phyloP scores from a whole-genome alignment of 2,329 filamentous ascomycete genomes.

The Neoarthrinium moseri region DNA sequence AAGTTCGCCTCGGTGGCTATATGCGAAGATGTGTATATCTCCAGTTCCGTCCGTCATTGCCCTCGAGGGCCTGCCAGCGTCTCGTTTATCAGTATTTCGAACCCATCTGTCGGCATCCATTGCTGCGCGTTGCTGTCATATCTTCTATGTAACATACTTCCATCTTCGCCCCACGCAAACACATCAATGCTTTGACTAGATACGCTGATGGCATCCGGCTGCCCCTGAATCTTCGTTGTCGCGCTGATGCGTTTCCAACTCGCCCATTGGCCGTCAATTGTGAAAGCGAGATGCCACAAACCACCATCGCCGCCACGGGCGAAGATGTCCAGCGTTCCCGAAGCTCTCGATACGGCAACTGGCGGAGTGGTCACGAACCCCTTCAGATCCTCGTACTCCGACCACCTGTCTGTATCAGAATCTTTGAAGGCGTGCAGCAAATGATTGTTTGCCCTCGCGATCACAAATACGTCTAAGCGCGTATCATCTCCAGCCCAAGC shows the following conservation, averaged over 20 bases:
- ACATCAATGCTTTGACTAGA: conserved; percentile 1
- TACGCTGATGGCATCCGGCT: conserved; percentile 5
- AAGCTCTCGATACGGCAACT: neutral
- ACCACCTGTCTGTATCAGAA: neutral
- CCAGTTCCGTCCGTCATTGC: conserved; percentile 5
- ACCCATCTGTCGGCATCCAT: neutral
- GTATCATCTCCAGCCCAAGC: conserved; percentile 2
- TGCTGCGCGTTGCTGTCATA: neutral
- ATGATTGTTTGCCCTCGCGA: conserved; percentile 3
- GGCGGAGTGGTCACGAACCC: conserved; percentile 9
- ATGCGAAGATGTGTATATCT: conserved; percentile 6
- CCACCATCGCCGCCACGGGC: conserved; percentile 3
- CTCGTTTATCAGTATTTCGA: neutral
- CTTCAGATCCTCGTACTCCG: conserved; percentile 2
- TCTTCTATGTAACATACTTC: conserved; percentile 4
- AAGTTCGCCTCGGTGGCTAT: neutral
- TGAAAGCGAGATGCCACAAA: too few relatives aligned
- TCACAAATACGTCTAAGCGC: conserved; percentile 3
- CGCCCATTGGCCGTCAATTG: neutral
- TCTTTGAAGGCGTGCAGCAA: conserved; percentile 1
- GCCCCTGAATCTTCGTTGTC: conserved; percentile 1
- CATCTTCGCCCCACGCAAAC: conserved; percentile 5
- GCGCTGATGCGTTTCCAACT: neutral
- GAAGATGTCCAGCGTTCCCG: conserved; percentile 3
- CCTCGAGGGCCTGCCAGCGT: neutral